A percentile compares a stretch with the other conserved stretches of the same genome.
These are phyloP conservation scores for Scorias spongiosa DNA, from an alignment of 2,329 filamentous ascomycete genomes.

Conservation along the genomic window DNA sequence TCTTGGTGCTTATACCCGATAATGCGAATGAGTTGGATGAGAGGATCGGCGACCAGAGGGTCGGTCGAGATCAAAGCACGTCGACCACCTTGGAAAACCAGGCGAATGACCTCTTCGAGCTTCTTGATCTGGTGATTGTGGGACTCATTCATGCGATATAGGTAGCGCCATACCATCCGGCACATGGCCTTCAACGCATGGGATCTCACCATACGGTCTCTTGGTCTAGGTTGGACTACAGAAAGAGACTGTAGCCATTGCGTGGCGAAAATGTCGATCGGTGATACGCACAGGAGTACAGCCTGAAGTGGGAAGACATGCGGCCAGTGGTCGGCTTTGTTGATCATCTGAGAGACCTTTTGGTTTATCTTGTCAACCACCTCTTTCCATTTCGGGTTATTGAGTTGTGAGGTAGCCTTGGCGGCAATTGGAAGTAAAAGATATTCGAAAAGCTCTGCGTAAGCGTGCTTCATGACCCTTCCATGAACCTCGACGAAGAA, in stretches of 20 bases:
- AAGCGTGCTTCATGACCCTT: slow-evolving; percentile 79
- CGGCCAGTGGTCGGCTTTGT: slow-evolving; percentile 84
- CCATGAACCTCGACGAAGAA: slow-evolving; percentile 78
- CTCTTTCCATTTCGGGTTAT: slow-evolving; percentile 70
- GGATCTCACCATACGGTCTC: slow-evolving; percentile 64
- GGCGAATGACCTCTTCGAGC: slow-evolving; percentile 74
- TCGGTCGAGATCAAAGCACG: slow-evolving; percentile 73
- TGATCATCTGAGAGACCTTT: slow-evolving; percentile 67
- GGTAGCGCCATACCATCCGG: slow-evolving; percentile 82
- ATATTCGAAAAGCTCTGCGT: slow-evolving; percentile 81
- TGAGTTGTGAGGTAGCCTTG: slow-evolving; percentile 61
- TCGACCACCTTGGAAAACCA: slow-evolving; percentile 68
- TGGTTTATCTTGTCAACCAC: slow-evolving; percentile 67
- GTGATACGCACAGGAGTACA: slow-evolving; percentile 75
- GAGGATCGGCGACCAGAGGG: slow-evolving; percentile 65
- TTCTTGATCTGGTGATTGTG: slow-evolving; percentile 55
- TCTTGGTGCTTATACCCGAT: slow-evolving; percentile 91
- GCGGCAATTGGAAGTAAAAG: slow-evolving; percentile 77
- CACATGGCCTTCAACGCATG: slow-evolving; percentile 81
- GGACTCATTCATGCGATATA: slow-evolving; percentile 64
- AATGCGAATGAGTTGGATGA: slow-evolving; percentile 87
- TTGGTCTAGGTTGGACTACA: slow-evolving; percentile 64
- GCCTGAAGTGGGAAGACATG: slow-evolving; percentile 79
- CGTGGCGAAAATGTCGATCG: slow-evolving; percentile 63
- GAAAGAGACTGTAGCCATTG: slow-evolving; percentile 79